Base-by-base conservation (phyloP, 805 yeast species). In the Yarrowia hollandica region DNA sequence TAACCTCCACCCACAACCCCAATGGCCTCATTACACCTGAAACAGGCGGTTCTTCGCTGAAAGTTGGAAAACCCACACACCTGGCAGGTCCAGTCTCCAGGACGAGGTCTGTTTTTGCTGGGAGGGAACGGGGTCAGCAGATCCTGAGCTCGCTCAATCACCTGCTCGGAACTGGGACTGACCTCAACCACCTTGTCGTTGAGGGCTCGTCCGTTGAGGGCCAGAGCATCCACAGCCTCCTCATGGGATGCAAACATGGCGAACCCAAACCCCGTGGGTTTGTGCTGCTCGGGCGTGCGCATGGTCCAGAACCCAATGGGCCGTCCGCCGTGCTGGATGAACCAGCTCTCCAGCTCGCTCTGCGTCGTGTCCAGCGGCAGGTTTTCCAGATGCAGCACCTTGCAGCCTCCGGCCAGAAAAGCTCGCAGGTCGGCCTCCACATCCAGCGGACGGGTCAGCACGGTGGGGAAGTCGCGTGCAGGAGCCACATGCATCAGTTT, bases 41-140 rank as follows among this genome's bases (percentile, higher is more conserved):
- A 90, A 72, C 97, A 91, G 1, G 95, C 95, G 2, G 95, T 87
- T 72, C 97, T 80, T 67, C 97, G 81, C 73, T 91, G 97, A 74
- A 91, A 91, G 72, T 91, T 91, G 21, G 96, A 88, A 68, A 91
- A 91, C 0, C 97, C 96, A 77, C 97, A 91, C 6, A 91, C 84
- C 22, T 96, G 96, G 72, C 97, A 91, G n/a, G 88, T 88, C 97
- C 97, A 91, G 70, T 91, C 97, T 18, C 97, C 97, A 0, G 97
- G 97, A 68, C 97, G 79, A 19, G 96, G 96, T 66, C 94, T 79
- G 72, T 91, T 90, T 64, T 89, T 86, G 31, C 84, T 80, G 26
- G 86, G 83, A 14, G 97, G 96, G 73, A 91, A 91, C 3, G 95
- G 90, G 0, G 88, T 79, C 61, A 91, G 75, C 39, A 91, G 80